Conservation (phyloP, 306 rosid species). For the Rosa persica region DNA sequence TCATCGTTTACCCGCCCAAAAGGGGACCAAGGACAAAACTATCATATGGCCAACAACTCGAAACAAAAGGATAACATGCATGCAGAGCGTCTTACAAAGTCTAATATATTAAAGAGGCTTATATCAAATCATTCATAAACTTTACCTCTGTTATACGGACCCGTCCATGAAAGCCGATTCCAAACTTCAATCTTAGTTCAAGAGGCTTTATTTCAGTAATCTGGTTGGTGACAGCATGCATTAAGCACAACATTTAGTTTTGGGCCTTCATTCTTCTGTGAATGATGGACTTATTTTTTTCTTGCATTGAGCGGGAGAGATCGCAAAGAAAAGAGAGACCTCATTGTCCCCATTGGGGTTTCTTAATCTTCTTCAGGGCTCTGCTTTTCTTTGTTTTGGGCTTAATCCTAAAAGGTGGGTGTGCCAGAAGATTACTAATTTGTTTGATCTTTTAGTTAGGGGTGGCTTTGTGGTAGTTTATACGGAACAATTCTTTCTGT, state of each 20-base stretch:
- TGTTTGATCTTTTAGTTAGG: no score
- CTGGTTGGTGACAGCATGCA: slow-evolving; percentile 37
- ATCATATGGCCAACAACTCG: slow-evolving; percentile 19
- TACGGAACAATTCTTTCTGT: no score
- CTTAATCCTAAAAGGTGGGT: no score
- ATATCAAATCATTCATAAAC: background rate
- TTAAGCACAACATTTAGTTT: slow-evolving; percentile 13
- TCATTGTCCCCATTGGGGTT: no score
- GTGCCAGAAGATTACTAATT: no score
- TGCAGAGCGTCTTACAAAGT: slow-evolving; percentile 5
- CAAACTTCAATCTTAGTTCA: slow-evolving; percentile 84
- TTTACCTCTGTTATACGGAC: slow-evolving; percentile 87
- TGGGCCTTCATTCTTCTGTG: no score
- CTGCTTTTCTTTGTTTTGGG: no score
- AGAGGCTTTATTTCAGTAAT: slow-evolving; percentile 75
- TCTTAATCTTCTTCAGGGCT: no score
- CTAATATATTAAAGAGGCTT: background rate
- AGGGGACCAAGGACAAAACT: background rate
- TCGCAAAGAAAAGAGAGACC: no score
- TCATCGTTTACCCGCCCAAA: slow-evolving; percentile 59
- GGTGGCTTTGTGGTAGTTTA: no score
- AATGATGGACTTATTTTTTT: no score
- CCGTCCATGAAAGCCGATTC: slow-evolving; percentile 67
- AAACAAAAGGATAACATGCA: background rate
- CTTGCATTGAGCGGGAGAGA: no score